These are phyloP conservation scores for Sporodiniella umbellata DNA, from an alignment of 371 early-diverging fungal genomes.

Conservation along the genomic window DNA sequence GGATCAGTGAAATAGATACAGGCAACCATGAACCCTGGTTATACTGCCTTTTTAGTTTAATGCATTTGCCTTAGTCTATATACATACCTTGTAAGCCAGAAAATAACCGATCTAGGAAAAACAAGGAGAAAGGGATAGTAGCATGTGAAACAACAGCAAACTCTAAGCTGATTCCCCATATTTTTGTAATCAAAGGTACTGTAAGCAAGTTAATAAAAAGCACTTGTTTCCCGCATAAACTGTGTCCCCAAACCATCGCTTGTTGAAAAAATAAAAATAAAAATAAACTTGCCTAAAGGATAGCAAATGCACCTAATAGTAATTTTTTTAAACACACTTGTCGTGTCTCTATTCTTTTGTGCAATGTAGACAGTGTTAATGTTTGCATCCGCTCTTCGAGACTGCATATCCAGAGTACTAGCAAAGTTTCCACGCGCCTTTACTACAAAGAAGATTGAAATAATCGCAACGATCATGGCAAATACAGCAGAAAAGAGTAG, in stretches of 20 bases:
- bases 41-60: neutral
- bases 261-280: no score
- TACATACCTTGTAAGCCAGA: conserved; percentile 26
- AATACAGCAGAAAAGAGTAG: conserved; percentile 19
- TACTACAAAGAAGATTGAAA: conserved; percentile 20
- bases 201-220: neutral
- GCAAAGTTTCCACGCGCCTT: conserved; percentile 23
- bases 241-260: no score
- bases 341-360: conserved; percentile 6
- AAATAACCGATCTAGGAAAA: conserved; percentile 28
- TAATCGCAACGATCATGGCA: conserved; percentile 20
- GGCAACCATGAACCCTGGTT: conserved; percentile 29
- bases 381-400: neutral
- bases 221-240: no score
- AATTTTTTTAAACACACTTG: conserved; percentile 26
- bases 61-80: no score
- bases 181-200: conserved; percentile 37
- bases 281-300: conserved; percentile 23
- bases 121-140: conserved; percentile 19
- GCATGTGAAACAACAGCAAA: conserved; percentile 8
- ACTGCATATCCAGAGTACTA: conserved; percentile 22
- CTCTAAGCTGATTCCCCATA: conserved; percentile 32
- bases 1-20: conserved; percentile 39
- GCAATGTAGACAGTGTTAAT: neutral
- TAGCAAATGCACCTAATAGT: conserved; percentile 30